A percentile compares a stretch with the other conserved stretches of the same genome.
phyloP scores from a whole-genome alignment of 2,329 filamentous ascomycete genomes.

The Ceratocystis ficicola region DNA sequence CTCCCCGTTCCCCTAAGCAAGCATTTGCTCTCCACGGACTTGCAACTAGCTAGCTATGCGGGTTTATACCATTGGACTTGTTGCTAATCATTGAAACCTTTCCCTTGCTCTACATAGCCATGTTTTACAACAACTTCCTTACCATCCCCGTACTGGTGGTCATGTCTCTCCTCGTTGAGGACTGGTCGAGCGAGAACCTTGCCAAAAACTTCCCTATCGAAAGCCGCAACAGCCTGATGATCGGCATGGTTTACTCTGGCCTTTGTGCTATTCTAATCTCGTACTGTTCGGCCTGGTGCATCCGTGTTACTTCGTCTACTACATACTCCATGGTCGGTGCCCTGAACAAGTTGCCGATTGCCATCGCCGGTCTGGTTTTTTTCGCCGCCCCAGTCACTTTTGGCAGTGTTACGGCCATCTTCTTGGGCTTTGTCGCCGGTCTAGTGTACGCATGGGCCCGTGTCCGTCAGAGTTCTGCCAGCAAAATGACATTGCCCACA shows the following conservation, averaged over 20 bases:
- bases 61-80: too few species aligned
- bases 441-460: conserved; percentile 83
- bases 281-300: conserved; percentile 99
- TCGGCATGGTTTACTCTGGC: conserved; percentile 89
- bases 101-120: conserved; percentile 47
- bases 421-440: conserved; percentile 81
- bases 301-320: conserved; percentile 90
- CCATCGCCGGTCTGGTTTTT: conserved; percentile 83
- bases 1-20: background rate
- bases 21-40: background rate
- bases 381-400: conserved; percentile 90
- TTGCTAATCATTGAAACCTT: background rate
- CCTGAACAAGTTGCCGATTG: conserved; percentile 94
- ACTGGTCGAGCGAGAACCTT: conserved; percentile 83
- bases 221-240: conserved; percentile 63
- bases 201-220: conserved; percentile 77
- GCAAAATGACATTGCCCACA: conserved; percentile 56
- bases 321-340: conserved; percentile 98
- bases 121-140: conserved; percentile 99
- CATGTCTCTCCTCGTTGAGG: conserved; percentile 70
- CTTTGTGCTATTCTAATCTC: conserved; percentile 93
- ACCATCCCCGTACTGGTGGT: conserved; percentile 84
- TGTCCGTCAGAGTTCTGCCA: conserved; percentile 60
- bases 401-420: conserved; percentile 81
- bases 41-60: too few species aligned